Conservation (phyloP, 768 basidiomycete genomes). For the Cyathus striatus region DNA sequence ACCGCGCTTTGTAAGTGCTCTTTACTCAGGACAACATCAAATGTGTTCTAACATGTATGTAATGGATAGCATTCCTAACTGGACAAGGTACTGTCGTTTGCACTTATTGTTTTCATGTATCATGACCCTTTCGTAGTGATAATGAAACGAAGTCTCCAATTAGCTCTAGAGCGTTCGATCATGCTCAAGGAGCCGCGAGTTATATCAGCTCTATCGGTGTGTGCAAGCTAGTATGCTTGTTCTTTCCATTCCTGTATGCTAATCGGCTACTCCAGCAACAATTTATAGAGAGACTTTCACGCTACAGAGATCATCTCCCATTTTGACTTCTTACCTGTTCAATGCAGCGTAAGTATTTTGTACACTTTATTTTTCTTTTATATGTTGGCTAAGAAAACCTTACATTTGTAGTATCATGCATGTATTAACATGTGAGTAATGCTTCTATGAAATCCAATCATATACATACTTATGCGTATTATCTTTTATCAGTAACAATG, state of each 20-base stretch:
- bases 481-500: slow-evolving; percentile 48
- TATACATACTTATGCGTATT: slow-evolving; percentile 9
- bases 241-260: slow-evolving; percentile 1
- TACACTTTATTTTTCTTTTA: slow-evolving; percentile 4
- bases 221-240: slow-evolving; percentile 8
- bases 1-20: slow-evolving; percentile 71
- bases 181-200: slow-evolving; percentile 68
- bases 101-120: not conserved
- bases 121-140: slow-evolving; percentile 21
- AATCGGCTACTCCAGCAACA: slow-evolving; percentile 35
- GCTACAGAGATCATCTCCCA: slow-evolving; percentile 55
- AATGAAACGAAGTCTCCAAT: slow-evolving; percentile 43
- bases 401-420: slow-evolving; percentile 65
- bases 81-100: slow-evolving; percentile 47
- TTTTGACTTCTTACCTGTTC: slow-evolving; percentile 65
- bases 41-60: slow-evolving; percentile 8
- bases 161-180: slow-evolving; percentile 66
- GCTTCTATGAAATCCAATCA: too few species aligned
- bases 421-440: slow-evolving; percentile 56
- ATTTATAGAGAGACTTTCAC: slow-evolving; percentile 58
- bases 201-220: slow-evolving; percentile 65
- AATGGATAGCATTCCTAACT: slow-evolving; percentile 68
- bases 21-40: slow-evolving; percentile 1
- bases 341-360: slow-evolving; percentile 56
- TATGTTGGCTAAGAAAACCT: slow-evolving; percentile 8